Base-by-base conservation (phyloP, 2,329 filamentous ascomycete species). In the Diaporthe sp. region DNA sequence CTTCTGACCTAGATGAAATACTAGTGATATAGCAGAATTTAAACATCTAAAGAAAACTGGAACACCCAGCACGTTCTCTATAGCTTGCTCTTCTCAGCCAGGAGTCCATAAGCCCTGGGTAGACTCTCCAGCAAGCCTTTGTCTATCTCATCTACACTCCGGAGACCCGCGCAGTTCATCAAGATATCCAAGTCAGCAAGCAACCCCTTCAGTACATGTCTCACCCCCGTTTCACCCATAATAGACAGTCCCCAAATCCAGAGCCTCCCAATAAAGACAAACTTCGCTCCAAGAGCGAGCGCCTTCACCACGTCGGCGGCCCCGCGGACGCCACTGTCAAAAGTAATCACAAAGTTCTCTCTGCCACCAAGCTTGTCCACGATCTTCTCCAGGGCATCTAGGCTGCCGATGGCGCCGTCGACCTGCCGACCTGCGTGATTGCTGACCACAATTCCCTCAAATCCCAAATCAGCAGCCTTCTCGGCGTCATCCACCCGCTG, bases 121-220 rank as follows among this genome's bases (percentile, higher is more conserved):
- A 85, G 81, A 25, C 84, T 86, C 69, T 87, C 85, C 77, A 83
- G 72, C 74, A 82, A 80, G 12, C 82, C 81, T 38, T 83, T 82
- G 61, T 88, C 84, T 73, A 92, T 89, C 72, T 90, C 86, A 2
- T 83, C 82, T 3, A 92, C 80, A 52, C 83, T 86, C 64, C 87
- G 86, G 75, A 88, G 89, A 0, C 91, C 90, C 25, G 85, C 87
- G 2, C 91, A 88, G 66, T 89, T 89, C 86, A 92, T 88, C 74
- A 91, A 75, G 57, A 92, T 91, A 79, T 92, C 90, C 45, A 92
- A 86, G 72, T 92, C 90, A 0, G 89, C 90, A 68, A 93, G 80
- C 35, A 92, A 79, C n/a, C 85, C 85, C 82, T 89, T 90, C 85
- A 92, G 87, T 10, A 92, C 89, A 82, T 92, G 90, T 0, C 88